Base-by-base conservation (phyloP, 1,139 yeast species). In the Hyphopichia pseudoburtonii region DNA sequence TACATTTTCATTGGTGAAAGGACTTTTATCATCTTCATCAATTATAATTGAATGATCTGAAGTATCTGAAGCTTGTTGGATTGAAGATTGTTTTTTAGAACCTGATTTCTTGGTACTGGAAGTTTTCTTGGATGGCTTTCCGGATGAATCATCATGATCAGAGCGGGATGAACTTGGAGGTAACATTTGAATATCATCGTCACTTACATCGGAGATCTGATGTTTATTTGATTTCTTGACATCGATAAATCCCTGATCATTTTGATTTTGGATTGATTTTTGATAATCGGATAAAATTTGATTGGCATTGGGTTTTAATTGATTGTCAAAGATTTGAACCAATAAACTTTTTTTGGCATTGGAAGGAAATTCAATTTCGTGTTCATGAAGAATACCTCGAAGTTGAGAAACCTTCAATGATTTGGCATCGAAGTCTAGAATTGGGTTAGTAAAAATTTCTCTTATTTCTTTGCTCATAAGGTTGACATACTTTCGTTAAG, bases 301-400 rank as follows among this genome's bases (percentile, higher is more conserved):
- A 0, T 52, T 49, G 2, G 77, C 62, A 10, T 63, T 58, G 1
- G 78, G 70, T 10, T 56, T 53, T 32, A 86, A 64, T n/a, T 77
- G 55, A 3, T 62, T 54, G 14, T 70, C 60, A 54, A 81, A 86
- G 5, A 83, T 53, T 14, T 64, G 65, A 7, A 86, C 60, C 40
- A 86, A 65, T 8, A 75, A 78, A 4, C 74, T 60, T 57, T 88
- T 88, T 52, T 80, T 83, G 8, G 86, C 80, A 36, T 76, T 70
- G 4, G 85, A 68, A 1, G 82, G 73, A 51, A 70, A 80, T 7
- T 61, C 60, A 17, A 87, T 67, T n/a, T 72, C 66, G 54, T 86
- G 74, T 37, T 75, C 78, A 24, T 69, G 60, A 40, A 88, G 66
- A 28, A 86, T 68, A 28, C 78, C 71, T 47, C 92, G 71, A 50